Base-by-base conservation (phyloP, 176 grass and related monocot genomes). In the Ensete ventricosum region DNA sequence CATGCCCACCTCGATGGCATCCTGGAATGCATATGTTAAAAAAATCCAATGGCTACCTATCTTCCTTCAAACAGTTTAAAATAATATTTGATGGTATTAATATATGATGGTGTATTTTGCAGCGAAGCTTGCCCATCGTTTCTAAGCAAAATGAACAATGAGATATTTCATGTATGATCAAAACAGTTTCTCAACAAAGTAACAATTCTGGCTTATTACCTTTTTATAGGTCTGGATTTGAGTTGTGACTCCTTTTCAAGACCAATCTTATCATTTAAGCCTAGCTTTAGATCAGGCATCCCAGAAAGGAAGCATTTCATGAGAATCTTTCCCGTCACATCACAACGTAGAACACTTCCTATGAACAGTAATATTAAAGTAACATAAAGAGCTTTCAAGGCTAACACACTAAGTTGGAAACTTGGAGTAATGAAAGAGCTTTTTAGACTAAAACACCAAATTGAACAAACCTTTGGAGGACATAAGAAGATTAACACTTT, bases 301-400 rank as follows among this genome's bases (percentile, higher is more conserved):
- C 96, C 96, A 84, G 96, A 99, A 73, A 99, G 88, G 82, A 99
- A 99, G 76, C 96, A 99, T 71, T 99, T 99, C 96, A 94, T 99
- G 64, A 99, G 91, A 88, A 99, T 87, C 78, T 99, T 99, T 72
- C 96, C 96, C 7, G 91, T 95, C 74, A 99, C 96, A 23, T 99
- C 96, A 83, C 96, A 99, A 78, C 96, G 87, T 71, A 99, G 83
- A 87, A 98, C 95, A 84, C 85, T 94, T 11, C 95, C 95, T 98
- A 65, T 57, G 74, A 83, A 52, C 53, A 62, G 17, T 60, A 62
- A 70, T 48, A 52, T 68, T 48, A 16, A 26, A 52, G 16, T 67
- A 69, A 27, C 14, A 34, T 12, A 71, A 14, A 48, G n/a, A 52
- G n/a, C 6, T 29, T 14, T 14, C 19, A 19, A 79, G 19, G 11